phyloP scores from a whole-genome alignment of 345 rosid genomes.

The Hevea brasiliensis region DNA sequence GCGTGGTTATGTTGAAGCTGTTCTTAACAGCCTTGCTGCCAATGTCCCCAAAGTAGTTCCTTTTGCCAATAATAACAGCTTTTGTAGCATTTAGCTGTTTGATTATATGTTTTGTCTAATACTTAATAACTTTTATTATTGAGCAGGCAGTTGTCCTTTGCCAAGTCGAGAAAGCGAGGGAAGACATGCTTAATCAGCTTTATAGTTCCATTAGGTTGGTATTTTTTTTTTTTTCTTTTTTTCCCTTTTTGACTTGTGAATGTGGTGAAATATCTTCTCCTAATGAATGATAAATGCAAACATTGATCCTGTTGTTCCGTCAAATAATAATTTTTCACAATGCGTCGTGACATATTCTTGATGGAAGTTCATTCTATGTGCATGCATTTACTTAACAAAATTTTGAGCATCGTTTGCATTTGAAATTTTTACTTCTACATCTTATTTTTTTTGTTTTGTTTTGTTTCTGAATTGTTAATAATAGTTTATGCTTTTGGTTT shows the following conservation, averaged over 20 bases:
- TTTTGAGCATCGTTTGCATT: not conserved
- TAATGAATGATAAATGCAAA: not conserved
- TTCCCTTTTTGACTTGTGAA: not conserved
- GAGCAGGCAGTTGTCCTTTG: slow-evolving; percentile 97
- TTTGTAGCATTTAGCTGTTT: not conserved
- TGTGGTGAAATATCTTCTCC: not conserved
- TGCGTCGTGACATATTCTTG: too few relatives aligned
- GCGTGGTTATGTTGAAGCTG: slow-evolving; percentile 99
- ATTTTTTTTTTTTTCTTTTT: not conserved
- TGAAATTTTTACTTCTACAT: not conserved
- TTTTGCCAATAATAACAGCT: not conserved
- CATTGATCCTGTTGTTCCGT: not conserved
- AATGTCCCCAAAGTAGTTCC: slow-evolving; percentile 84
- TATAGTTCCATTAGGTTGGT: slow-evolving; percentile 85
- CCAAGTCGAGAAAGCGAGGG: slow-evolving; percentile 98
- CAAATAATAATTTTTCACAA: too few relatives aligned
- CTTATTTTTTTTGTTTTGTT: not conserved
- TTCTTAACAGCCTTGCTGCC: slow-evolving; percentile 97
- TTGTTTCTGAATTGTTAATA: not conserved
- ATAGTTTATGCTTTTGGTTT: not conserved
- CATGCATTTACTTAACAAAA: not conserved
- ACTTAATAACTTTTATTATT: slow-evolving; percentile 19
- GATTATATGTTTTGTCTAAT: slow-evolving; percentile 5
- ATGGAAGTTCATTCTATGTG: too few relatives aligned
- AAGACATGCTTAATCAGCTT: slow-evolving; percentile 95